These are phyloP conservation scores for Ophiocordyceps robertsii DNA, from an alignment of 2,329 filamentous ascomycete genomes.

Conservation along the genomic window DNA sequence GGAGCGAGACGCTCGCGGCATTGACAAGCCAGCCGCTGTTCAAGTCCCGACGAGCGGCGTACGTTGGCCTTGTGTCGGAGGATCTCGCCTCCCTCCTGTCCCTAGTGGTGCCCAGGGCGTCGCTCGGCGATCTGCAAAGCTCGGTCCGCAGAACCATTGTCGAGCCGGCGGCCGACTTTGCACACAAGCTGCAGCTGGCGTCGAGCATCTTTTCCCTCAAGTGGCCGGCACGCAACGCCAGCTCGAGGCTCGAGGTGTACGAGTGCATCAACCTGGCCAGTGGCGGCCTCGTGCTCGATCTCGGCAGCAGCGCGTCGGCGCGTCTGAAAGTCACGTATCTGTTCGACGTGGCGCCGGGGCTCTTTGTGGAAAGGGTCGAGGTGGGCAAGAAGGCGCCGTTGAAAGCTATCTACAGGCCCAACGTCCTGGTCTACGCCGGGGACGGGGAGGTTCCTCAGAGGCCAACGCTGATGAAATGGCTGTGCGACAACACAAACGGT, in stretches of 20 bases:
- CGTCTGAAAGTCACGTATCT: conserved; percentile 19
- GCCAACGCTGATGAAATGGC: conserved; percentile 19
- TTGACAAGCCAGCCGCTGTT: conserved; percentile 18
- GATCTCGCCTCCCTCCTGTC: conserved; percentile 19
- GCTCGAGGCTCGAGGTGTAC: conserved; percentile 21
- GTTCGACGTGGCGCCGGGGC: conserved; percentile 22
- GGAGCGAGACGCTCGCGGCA: conserved; percentile 21
- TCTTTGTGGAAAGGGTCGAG: conserved; percentile 22
- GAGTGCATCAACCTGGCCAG: conserved; percentile 22
- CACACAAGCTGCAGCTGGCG: conserved; percentile 21
- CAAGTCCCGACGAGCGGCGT: conserved; percentile 13
- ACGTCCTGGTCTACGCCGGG: conserved; percentile 17
- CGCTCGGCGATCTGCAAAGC: conserved; percentile 15
- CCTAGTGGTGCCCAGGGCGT: conserved; percentile 12
- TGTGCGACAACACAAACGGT: conserved; percentile 15
- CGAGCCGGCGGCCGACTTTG: conserved; percentile 21
- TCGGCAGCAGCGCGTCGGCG: conserved; percentile 13
- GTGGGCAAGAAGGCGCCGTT: conserved; percentile 16
- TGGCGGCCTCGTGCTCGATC: conserved; percentile 14
- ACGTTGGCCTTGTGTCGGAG: conserved; percentile 16
- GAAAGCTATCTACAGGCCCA: conserved; percentile 20
- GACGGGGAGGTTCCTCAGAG: conserved; percentile 13
- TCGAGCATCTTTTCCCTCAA: conserved; percentile 20
- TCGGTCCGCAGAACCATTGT: conserved; percentile 19
- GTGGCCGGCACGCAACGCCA: conserved; percentile 21